Evolutionary conservation across 768 basidiomycete genomes (phyloP).

Genomic region (Rhodocollybia butyracea): DNA sequence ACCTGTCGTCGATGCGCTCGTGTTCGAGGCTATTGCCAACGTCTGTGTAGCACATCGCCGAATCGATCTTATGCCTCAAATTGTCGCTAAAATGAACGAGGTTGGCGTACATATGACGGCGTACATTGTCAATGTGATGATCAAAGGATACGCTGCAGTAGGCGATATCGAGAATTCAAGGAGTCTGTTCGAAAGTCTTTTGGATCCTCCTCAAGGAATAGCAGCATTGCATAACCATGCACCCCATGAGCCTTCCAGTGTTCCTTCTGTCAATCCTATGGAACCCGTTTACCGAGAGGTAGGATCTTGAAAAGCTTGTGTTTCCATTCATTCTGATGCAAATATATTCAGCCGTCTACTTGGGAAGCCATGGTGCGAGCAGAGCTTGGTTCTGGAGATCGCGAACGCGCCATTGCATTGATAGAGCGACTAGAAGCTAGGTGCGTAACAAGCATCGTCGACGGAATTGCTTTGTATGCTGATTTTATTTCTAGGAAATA

Average conservation of each 20-base stretch:
- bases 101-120: slow-evolving; percentile 85
- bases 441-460: slow-evolving; percentile 34
- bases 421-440: slow-evolving; percentile 71
- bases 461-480: neutral
- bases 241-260: slow-evolving; percentile 50
- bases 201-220: slow-evolving; percentile 78
- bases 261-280: slow-evolving; percentile 32
- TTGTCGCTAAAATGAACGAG: slow-evolving; percentile 56
- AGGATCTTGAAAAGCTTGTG: slow-evolving; percentile 18
- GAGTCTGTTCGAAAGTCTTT: slow-evolving; percentile 72
- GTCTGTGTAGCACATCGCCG: slow-evolving; percentile 77
- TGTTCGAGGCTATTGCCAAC: slow-evolving; percentile 89
- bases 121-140: slow-evolving; percentile 88
- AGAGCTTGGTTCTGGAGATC: slow-evolving; percentile 78
- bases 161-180: slow-evolving; percentile 73
- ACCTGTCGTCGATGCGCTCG: slow-evolving; percentile 71
- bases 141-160: slow-evolving; percentile 66
- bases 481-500: slow-evolving; percentile 47
- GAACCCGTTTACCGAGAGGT: slow-evolving; percentile 82
- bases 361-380: slow-evolving; percentile 96
- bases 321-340: slow-evolving; percentile 5
- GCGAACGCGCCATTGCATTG: slow-evolving; percentile 63
- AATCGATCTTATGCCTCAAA: slow-evolving; percentile 71
- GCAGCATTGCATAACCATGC: slow-evolving; percentile 89
- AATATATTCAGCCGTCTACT: slow-evolving; percentile 65